Evolutionary conservation across 2,329 filamentous ascomycete species (phyloP).

Genomic region (Alternaria arborescens): DNA sequence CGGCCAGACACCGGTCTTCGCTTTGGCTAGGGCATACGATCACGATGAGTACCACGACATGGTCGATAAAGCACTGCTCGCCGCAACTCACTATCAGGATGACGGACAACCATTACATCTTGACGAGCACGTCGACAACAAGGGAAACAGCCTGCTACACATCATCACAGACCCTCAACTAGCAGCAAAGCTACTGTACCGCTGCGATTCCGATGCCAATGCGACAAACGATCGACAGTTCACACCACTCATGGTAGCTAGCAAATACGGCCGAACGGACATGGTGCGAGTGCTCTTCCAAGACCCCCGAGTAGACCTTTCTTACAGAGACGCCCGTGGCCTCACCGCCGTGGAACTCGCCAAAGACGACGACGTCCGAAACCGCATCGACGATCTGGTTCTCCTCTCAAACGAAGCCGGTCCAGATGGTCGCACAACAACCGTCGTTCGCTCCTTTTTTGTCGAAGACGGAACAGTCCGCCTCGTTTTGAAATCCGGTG

Average conservation of each 20-base stretch:
- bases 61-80: slow-evolving; percentile 81
- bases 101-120: slow-evolving; percentile 85
- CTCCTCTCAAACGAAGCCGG: slow-evolving; percentile 74
- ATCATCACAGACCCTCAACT: slow-evolving; percentile 88
- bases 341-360: slow-evolving; percentile 94
- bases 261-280: slow-evolving; percentile 95
- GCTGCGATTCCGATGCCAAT: slow-evolving; percentile 95
- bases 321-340: slow-evolving; percentile 83
- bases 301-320: slow-evolving; percentile 85
- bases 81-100: slow-evolving; percentile 76
- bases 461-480: slow-evolving; percentile 95
- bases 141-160: slow-evolving; percentile 94
- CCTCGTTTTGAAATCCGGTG: slow-evolving; percentile 92
- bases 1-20: slow-evolving; percentile 96
- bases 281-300: slow-evolving; percentile 88
- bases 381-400: slow-evolving; percentile 92
- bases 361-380: slow-evolving; percentile 96
- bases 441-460: slow-evolving; percentile 94
- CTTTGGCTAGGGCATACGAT: slow-evolving; percentile 90
- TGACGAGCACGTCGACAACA: slow-evolving; percentile 90
- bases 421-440: slow-evolving; percentile 82
- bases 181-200: slow-evolving; percentile 76
- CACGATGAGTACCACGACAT: slow-evolving; percentile 86
- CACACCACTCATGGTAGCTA: slow-evolving; percentile 96
- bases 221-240: slow-evolving; percentile 94